Conservation (phyloP, 75 land plant genomes). For the Cryptomeria japonica region DNA sequence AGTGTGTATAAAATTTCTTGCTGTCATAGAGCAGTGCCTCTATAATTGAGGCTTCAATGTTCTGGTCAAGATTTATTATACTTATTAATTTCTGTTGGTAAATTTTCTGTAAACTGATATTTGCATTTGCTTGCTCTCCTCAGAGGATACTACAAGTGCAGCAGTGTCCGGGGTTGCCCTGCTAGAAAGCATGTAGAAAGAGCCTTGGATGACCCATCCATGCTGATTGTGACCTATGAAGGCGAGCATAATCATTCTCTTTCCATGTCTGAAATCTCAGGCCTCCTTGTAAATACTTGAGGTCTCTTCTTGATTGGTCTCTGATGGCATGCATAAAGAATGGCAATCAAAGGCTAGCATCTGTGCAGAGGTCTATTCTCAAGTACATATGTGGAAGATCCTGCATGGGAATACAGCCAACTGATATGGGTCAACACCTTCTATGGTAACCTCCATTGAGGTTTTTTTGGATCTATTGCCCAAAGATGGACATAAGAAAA, state of each 20-base stretch:
- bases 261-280: conserved; percentile 1
- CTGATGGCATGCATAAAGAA: not conserved
- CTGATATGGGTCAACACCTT: not conserved
- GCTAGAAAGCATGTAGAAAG: conserved; percentile 79
- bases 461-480: conserved; percentile 3
- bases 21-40: too few relatives aligned
- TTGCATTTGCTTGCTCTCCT: not conserved
- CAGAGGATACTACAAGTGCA: conserved; percentile 85
- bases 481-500: not conserved
- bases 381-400: not conserved
- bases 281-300: conserved; percentile 8
- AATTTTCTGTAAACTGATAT: not conserved
- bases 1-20: not conserved
- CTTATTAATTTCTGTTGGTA: not conserved
- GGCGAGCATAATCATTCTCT: conserved; percentile 57
- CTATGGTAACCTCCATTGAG: not conserved
- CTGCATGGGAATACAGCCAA: not conserved
- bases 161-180: conserved; percentile 74
- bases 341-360: not conserved
- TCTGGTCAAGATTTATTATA: not conserved
- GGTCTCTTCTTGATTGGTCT: not conserved
- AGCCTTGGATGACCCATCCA: conserved; percentile 63
- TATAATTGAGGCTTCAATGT: not conserved
- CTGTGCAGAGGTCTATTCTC: not conserved
- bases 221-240: conserved; percentile 79